Evolutionary conservation across 345 rosid genomes (phyloP), one percentile per base, ranked within the genome.

Genomic region (Alliaria petiolata): DNA sequence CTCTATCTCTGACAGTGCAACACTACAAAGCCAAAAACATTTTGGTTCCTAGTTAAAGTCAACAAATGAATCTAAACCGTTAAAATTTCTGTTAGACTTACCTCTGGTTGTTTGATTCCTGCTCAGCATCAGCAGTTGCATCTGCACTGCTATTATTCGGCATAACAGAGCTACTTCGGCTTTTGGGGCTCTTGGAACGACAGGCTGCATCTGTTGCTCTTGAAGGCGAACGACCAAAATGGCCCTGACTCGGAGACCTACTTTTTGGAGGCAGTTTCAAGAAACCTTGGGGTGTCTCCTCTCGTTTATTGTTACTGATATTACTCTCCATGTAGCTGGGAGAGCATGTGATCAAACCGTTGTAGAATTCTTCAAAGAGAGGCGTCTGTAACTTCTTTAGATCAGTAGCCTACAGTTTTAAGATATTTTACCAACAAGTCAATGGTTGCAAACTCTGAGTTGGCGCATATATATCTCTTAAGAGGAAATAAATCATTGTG

Each of bases 311-410:
- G 34, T 2, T 71, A 42, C 58, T 71, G n/a, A 2, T 25, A 50
- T 31, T 62, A 42, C 54, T 79, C 71, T 81, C 87, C 56, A 45
- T 67, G 76, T 69, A 75, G 66, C 79, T 81, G 51, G 93, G 83
- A 68, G 98, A 81, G 72, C 73, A 80, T 42, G 81, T 65, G 75
- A 81, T 88, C 74, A 85, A 51, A 71, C 85, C 84, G 77, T 93
- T 93, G 84, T 79, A 82, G 83, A 79, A 90, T 81, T 93, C 98
- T 81, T 90, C 97, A 51, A 81, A 90, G 25, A 92, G 66, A 45
- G 97, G 98, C 15, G 90, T 83, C 70, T 88, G 97, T 76, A 92
- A 81, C 77, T 92, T 92, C 88, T 88, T 90, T 62, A 92, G 83
- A 59, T 90, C 97, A 62, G 84, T 69, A 47, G 91, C 97, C 96